These are phyloP conservation scores for Aspergillus diversus DNA, from an alignment of 495 filamentous ascomycete species.

Conservation along the genomic window DNA sequence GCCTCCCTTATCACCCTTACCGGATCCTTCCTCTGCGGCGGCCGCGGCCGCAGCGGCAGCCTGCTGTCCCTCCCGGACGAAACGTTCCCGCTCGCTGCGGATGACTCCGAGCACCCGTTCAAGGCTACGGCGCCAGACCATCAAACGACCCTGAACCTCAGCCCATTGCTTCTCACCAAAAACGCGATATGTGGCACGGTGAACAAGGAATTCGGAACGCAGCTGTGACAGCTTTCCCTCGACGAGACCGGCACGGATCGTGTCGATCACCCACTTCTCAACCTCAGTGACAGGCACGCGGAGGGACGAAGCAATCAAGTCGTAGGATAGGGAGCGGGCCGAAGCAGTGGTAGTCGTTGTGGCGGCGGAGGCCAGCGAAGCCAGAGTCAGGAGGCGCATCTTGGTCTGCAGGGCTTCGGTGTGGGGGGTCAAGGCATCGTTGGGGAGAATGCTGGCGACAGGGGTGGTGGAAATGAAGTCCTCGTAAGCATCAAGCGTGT, in stretches of 20 bases:
- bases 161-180: conserved; percentile 99
- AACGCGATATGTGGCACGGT: conserved; percentile 90
- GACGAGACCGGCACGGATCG: conserved; percentile 89
- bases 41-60: conserved; percentile 34
- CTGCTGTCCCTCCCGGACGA: conserved; percentile 50
- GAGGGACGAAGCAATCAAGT: conserved; percentile 76
- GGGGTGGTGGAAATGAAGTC: conserved; percentile 69
- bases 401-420: conserved; percentile 84
- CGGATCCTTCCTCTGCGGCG: conserved; percentile 29
- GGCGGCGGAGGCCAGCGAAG: conserved; percentile 78
- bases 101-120: conserved; percentile 75
- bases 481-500: conserved; percentile 90
- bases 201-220: conserved; percentile 89
- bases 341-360: conserved; percentile 42
- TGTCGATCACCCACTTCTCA: conserved; percentile 98
- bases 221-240: conserved; percentile 94
- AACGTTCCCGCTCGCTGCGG: conserved; percentile 73
- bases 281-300: conserved; percentile 81
- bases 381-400: conserved; percentile 93
- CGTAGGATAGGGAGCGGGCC: conserved; percentile 83
- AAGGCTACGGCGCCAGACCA: conserved; percentile 84
- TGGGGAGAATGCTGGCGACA: conserved; percentile 44
- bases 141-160: conserved; percentile 84
- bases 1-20: conserved; percentile 36
- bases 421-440: conserved; percentile 57